Base-by-base conservation (phyloP, 495 filamentous ascomycete genomes). In the Trichoderma virens region DNA sequence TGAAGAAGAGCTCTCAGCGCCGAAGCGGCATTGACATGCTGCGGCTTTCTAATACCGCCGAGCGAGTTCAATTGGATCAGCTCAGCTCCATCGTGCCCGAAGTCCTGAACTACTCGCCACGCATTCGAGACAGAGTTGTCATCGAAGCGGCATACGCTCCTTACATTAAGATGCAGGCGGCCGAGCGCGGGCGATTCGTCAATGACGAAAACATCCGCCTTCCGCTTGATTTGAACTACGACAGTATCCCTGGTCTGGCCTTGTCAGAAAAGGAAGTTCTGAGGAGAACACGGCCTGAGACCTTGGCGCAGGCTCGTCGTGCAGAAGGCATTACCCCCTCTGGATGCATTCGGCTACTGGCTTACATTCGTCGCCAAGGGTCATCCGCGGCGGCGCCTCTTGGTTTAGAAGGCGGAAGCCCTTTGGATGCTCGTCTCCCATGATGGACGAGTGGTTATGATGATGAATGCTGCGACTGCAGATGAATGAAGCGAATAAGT, bases 61-160 rank as follows among this genome's bases (percentile, higher is more conserved):
- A 30, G 27, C 32, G 27, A 5, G 23, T 86, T 28, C 76, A 79
- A 9, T 74, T 92, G 32, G 72, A 80, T 11, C 70, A 80, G 8
- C 75, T 96, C 0, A 75, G 80, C 28, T 69, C 73, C 0, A 71
- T 76, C 23, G 75, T 93, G 8, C 86, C 88, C 8, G 76, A 64
- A 62, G 69, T 78, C 69, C 75, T 64, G 67, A 71, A 41, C 64
- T 91, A 65, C 73, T 71, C 83, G 0, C 72, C 80, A 1, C 80
- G 79, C 6, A 83, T 93, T 65, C 79, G 78, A 34, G 76, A 77
- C 30, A 84, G 94, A 25, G 86, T 96, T 8, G 80, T 81, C 35
- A 90, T 97, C 70, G 91, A 96, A 72, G 86, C 85, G 7, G 75
- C 83, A 1, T 98, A 98, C 72, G 90, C 88, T 13, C 93, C 93